Conservation (phyloP, 2,329 filamentous ascomycete species). For the Clonostachys rhizophaga region DNA sequence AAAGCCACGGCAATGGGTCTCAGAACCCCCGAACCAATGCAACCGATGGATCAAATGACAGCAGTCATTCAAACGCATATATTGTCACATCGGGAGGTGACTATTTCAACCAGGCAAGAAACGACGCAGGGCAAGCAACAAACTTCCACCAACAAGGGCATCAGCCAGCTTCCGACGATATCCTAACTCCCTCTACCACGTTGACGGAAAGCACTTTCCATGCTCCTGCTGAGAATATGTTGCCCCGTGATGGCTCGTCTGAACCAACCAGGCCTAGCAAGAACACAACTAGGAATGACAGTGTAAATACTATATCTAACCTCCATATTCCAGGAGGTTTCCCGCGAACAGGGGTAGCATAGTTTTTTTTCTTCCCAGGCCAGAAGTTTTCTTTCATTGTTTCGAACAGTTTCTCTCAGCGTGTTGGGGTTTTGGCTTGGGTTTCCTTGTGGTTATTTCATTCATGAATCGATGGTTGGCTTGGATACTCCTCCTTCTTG, state of each 20-base stretch:
- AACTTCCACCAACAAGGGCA: too few relatives aligned
- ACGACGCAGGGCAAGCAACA: constrained; percentile 13
- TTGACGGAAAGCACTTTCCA: too few relatives aligned
- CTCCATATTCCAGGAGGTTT: constrained; percentile 68
- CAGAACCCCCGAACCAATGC: constrained; percentile 8
- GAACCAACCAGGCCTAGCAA: background rate
- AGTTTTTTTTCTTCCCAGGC: constrained; percentile 6
- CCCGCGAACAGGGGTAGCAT: constrained; percentile 42
- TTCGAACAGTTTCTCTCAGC: too few relatives aligned
- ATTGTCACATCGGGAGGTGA: constrained; percentile 3
- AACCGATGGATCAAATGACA: constrained; percentile 5
- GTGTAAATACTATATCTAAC: constrained; percentile 54
- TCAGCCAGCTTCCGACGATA: too few relatives aligned
- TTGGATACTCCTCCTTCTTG: too few relatives aligned
- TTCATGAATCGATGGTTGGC: too few relatives aligned
- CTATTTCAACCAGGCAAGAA: constrained; percentile 8
- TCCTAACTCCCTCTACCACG: too few relatives aligned
- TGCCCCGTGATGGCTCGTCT: too few relatives aligned
- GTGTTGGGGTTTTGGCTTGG: background rate
- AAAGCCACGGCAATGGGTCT: background rate
- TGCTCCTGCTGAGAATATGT: too few relatives aligned
- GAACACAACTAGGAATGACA: constrained; percentile 25
- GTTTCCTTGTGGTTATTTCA: background rate
- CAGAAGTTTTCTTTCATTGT: background rate
- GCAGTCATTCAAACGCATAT: background rate